A percentile compares a stretch with the other conserved stretches of the same genome.
phyloP scores from a whole-genome alignment of 148 eudicot species.

The Rhododendron griersonianum region DNA sequence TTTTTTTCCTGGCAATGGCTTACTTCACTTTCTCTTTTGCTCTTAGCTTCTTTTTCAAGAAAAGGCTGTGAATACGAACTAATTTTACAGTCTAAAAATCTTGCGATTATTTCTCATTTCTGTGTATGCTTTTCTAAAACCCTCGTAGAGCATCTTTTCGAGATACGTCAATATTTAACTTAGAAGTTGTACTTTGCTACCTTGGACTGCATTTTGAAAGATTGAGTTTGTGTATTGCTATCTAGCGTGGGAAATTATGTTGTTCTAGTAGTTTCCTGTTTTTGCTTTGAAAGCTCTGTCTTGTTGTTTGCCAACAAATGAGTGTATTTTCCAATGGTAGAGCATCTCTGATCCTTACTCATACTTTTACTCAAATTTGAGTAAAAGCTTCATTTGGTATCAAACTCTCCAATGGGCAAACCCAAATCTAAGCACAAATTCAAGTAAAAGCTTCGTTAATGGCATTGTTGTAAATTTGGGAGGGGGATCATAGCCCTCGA shows the following conservation, averaged over 20 bases:
- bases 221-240: neutral
- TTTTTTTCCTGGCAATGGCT: neutral
- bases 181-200: neutral
- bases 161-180: neutral
- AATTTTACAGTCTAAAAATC: neutral
- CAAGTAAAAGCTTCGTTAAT: neutral
- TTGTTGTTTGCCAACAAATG: neutral
- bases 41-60: neutral
- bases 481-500: neutral
- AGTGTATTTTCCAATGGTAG: neutral
- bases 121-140: neutral
- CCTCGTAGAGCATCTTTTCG: neutral
- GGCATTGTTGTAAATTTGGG: neutral
- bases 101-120: neutral
- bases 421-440: no score
- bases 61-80: neutral
- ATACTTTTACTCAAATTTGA: no score
- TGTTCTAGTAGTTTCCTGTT: neutral
- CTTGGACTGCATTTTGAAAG: neutral
- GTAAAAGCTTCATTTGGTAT: no score
- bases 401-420: no score
- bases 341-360: neutral
- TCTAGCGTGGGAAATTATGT: neutral
- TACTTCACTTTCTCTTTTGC: neutral
- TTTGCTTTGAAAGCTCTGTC: neutral